These are phyloP conservation scores for Russula olivacea DNA, from an alignment of 768 basidiomycete species.

Conservation along the genomic window DNA sequence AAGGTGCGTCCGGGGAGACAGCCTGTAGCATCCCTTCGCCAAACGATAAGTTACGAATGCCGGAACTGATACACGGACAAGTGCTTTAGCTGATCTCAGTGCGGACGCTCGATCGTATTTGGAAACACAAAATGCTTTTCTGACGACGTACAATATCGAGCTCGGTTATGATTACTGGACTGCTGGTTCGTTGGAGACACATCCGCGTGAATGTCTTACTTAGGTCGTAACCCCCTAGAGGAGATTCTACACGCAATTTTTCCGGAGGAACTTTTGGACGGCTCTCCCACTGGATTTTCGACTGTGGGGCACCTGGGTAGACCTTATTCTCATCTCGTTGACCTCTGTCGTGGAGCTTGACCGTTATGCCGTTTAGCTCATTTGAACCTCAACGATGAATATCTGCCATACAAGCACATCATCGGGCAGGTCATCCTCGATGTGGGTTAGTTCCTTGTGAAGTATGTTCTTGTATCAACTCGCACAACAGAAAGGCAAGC, in stretches of 20 bases:
- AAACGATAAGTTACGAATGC: too few species aligned
- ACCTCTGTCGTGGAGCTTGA: neutral
- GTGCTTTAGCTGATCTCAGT: constrained; percentile 65
- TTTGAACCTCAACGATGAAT: constrained; percentile 84
- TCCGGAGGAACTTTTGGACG: constrained; percentile 70
- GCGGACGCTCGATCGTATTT: constrained; percentile 51
- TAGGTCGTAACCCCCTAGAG: constrained; percentile 42
- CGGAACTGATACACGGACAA: constrained; percentile 10
- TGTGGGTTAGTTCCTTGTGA: constrained; percentile 41
- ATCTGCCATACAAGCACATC: constrained; percentile 82
- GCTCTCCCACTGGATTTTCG: constrained; percentile 83
- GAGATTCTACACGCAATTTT: constrained; percentile 80
- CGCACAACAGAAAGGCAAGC: constrained; percentile 70
- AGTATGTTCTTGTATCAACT: neutral
- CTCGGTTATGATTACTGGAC: constrained; percentile 88
- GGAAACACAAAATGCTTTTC: constrained; percentile 45
- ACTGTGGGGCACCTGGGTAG: constrained; percentile 86
- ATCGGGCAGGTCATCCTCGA: constrained; percentile 93
- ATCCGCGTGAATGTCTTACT: neutral
- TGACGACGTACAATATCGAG: constrained; percentile 55
- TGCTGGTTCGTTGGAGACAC: constrained; percentile 47
- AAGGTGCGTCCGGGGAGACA: constrained; percentile 42
- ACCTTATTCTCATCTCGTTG: constrained; percentile 26
- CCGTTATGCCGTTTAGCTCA: constrained; percentile 54
- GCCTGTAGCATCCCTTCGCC: too few species aligned